Evolutionary conservation across 768 basidiomycete genomes (phyloP), one percentile per base, ranked within the genome.

Genomic region (Pisolithus microcarpus): DNA sequence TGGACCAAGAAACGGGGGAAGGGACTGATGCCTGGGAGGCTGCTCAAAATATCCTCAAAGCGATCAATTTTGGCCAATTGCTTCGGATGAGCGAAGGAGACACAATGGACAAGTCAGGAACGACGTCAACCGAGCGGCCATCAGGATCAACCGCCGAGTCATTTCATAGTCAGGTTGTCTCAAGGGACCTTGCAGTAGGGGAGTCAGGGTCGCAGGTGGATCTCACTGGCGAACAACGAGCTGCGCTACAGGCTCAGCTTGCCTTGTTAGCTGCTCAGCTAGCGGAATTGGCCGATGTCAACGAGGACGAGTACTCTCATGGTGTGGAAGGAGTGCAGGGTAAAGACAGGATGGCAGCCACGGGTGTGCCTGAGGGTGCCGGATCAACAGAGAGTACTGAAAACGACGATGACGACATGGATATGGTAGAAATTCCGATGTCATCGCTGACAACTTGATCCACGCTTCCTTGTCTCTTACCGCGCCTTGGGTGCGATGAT

Each of bases 31-130:
- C 84, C 11, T 87, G 85, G 76, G 81, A 85, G 60, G 85, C 86
- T 1, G 86, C 86, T 7, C 84, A 87, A 59, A 84, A 78, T 54
- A 88, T 88, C 43, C 72, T 88, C 48, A 80, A 82, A 58, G 85
- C 85, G 3, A 85, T 88, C 67, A 85, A 87, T 62, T 85, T 87
- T 58, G 80, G 79, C 4, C 70, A 69, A 19, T 64, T 84, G 24
- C 65, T 78, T 26, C 72, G 76, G 53, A 61, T 63, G 16, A 53
- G 77, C 16, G 62, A 69, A 28, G 60, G 62, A 1, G 51, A 65
- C 45, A 50, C 23, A 30, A 46, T 49, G 28, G 58, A 56, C 38
- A 60, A 55, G 24, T 10, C 53, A 37, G 52, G 44, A 7, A 43
- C 54, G 28, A 43, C 48, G 18, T 50, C 52, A 39, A 31, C 48